Conservation (phyloP, 208 protist genomes). For the Acanthamoeba lenticulata region DNA sequence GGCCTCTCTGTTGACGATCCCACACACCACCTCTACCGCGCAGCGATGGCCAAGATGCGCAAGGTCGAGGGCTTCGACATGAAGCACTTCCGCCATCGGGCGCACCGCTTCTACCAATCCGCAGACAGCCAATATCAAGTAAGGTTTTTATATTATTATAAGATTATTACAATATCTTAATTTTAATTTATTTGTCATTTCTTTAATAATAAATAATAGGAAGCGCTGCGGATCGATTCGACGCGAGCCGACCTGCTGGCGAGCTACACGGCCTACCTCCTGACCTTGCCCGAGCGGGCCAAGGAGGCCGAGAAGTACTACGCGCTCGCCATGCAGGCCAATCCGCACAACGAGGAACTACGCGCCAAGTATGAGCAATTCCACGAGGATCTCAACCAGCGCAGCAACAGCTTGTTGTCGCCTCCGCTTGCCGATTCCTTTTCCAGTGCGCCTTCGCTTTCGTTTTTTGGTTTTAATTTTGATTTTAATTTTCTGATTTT, state of each 20-base stretch:
- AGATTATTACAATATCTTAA: too few relatives aligned
- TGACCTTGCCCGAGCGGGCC: conserved; percentile 18
- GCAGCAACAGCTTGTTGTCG: background rate
- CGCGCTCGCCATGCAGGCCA: conserved; percentile 45
- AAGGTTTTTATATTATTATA: too few relatives aligned
- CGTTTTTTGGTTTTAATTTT: too few relatives aligned
- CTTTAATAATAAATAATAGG: too few relatives aligned
- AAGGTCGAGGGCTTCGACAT: background rate
- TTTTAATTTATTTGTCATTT: too few relatives aligned
- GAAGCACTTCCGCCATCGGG: conserved; percentile 43
- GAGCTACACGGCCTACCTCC: background rate
- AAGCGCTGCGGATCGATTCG: conserved; percentile 46
- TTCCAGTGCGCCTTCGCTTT: background rate
- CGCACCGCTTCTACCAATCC: conserved; percentile 50
- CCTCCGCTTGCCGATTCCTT: background rate
- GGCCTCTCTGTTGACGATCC: background rate
- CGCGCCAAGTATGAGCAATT: conserved; percentile 23
- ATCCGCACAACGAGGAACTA: conserved; percentile 54
- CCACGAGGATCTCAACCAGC: background rate
- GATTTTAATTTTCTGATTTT: too few relatives aligned
- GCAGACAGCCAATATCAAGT: conserved; percentile 48
- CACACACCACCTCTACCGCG: background rate
- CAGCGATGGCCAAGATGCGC: conserved; percentile 8
- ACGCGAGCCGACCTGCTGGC: conserved; percentile 46
- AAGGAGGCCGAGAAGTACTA: conserved; percentile 65